phyloP scores from a whole-genome alignment of 2,329 filamentous ascomycete genomes.

The Aspergillus sclerotialis region DNA sequence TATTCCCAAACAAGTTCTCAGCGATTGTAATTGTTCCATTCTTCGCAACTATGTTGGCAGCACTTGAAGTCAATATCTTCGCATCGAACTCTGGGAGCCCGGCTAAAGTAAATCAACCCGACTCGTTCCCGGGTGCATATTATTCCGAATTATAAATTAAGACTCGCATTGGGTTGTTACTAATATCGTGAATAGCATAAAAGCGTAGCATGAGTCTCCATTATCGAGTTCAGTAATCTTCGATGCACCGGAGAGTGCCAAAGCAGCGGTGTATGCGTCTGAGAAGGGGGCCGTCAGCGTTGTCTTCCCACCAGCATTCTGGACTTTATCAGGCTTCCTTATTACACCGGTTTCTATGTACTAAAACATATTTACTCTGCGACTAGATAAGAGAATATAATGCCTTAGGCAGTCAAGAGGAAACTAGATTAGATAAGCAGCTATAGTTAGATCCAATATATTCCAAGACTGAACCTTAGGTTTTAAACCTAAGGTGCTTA shows the following conservation, averaged over 20 bases:
- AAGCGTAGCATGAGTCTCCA: slow-evolving; percentile 36
- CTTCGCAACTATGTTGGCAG: slow-evolving; percentile 39
- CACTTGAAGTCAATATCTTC: slow-evolving; percentile 41
- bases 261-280: slow-evolving; percentile 43
- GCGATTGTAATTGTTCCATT: slow-evolving; percentile 39
- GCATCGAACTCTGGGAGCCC: no score
- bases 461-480: no score
- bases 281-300: slow-evolving; percentile 48
- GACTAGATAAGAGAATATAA: no score
- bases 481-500: no score
- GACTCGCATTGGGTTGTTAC: slow-evolving; percentile 28
- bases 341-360: background rate
- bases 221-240: slow-evolving; percentile 42
- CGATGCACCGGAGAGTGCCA: slow-evolving; percentile 39
- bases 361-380: no score
- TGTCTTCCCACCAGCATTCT: slow-evolving; percentile 43
- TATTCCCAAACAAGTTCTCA: slow-evolving; percentile 42
- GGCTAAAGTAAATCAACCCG: no score
- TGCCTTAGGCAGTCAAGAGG: no score
- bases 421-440: no score
- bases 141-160: slow-evolving; percentile 35
- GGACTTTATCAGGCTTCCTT: slow-evolving; percentile 19
- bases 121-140: no score
- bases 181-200: slow-evolving; percentile 41
- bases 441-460: no score